Evolutionary conservation across 805 yeast species (phyloP), one percentile per base, ranked within the genome.

Genomic region (Ogataea sp.): DNA sequence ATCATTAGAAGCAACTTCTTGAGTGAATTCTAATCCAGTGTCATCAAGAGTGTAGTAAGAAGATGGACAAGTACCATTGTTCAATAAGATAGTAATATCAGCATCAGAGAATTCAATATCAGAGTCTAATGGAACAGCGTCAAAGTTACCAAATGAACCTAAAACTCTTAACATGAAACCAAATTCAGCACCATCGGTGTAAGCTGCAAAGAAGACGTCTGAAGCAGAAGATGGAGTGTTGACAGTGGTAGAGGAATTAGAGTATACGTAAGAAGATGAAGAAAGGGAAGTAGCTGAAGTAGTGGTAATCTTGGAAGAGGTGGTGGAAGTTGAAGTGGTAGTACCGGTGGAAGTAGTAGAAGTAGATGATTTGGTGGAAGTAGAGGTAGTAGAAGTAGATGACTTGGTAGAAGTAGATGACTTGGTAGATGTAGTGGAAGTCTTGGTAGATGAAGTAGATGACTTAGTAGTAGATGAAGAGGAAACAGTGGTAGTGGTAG

Each of bases 41-140:
- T 30, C 33, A 17, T 30, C 33, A 25, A 18, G 5, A 25, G 30
- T 8, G 14, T 16, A 34, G 15, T 24, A 20, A 34, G 4, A 14
- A 23, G 30, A 2, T n/a, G 58, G 51, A 38, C 56, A 50, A 29
- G 62, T 20, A 3, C 11, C 14, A 13, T 25, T 18, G 17, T 25
- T 14, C 16, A 24, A 17, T 7, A 34, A 13, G 16, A 25, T 3
- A 4, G 26, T 7, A n/a, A 30, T 8, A 30, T 11, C 17, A 16
- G 8, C 20, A 11, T 16, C 33, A 9, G 4, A 9, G 14, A 30
- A 30, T 8, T 30, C 20, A 18, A 30, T 16, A 30, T 30, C 33
- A 8, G 33, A 30, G 16, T 30, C 33, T 17, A 30, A 21, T 30
- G 33, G 33, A 18, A 30, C 21, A 18, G 33, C 33, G 11, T 30